phyloP scores from a whole-genome alignment of 1,284 basidiomycete species.

The Sphaerobolus stellatus region DNA sequence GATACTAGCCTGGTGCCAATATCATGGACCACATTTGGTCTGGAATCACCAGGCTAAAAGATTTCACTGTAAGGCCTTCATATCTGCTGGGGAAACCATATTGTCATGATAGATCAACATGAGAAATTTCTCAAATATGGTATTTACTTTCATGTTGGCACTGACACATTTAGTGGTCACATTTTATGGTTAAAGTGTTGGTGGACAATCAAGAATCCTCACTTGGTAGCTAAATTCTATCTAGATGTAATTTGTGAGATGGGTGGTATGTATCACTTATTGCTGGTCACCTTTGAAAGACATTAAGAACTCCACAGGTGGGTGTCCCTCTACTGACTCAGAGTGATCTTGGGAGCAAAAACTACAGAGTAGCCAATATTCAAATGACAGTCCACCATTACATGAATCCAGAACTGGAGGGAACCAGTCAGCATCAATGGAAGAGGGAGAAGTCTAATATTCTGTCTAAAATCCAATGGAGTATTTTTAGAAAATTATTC shows the following conservation, averaged over 20 bases:
- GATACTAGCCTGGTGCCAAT: neutral
- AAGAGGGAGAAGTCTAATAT: constrained; percentile 34
- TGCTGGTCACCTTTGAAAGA: neutral
- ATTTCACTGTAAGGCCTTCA: constrained; percentile 31
- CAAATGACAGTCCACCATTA: constrained; percentile 35
- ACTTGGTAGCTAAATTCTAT: constrained; percentile 34
- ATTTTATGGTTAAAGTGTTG: constrained; percentile 39
- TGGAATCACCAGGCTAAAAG: constrained; percentile 10
- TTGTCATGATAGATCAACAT: constrained; percentile 39
- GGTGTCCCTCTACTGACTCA: constrained; percentile 37
- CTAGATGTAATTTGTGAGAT: constrained; percentile 24
- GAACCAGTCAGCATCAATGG: constrained; percentile 37
- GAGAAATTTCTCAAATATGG: constrained; percentile 43
- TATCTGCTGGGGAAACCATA: constrained; percentile 37
- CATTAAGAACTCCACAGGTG: constrained; percentile 11
- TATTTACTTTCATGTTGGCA: constrained; percentile 33
- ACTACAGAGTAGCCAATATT: constrained; percentile 37
- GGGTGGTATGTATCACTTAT: constrained; percentile 20
- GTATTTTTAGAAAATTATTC: no score
- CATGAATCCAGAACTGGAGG: constrained; percentile 32
- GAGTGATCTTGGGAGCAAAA: constrained; percentile 40
- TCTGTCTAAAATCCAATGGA: constrained; percentile 38
- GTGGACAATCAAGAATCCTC: constrained; percentile 43
- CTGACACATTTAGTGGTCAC: constrained; percentile 34
- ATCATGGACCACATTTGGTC: neutral